A percentile compares a stretch with the other conserved stretches of the same genome.
phyloP scores from a whole-genome alignment of 176 grass and related monocot genomes.

The Lolium perenne region DNA sequence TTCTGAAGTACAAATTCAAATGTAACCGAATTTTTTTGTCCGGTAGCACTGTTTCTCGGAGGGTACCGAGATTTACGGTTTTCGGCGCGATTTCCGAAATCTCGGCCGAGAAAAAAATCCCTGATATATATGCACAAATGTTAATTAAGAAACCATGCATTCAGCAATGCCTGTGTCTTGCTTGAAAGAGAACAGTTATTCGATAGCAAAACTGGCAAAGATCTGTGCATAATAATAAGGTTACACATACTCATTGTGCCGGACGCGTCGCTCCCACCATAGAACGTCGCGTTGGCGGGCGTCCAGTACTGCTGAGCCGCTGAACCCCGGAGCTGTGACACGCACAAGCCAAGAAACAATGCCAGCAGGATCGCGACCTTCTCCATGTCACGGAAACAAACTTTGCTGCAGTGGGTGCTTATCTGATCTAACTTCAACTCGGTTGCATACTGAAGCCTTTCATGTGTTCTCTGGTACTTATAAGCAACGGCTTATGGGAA shows the following conservation, averaged over 20 bases:
- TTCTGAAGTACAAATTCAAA: too few relatives aligned
- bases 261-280: conserved; percentile 50
- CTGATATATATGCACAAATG: not conserved
- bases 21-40: too few relatives aligned
- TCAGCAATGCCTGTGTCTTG: too few relatives aligned
- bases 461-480: conserved; percentile 4
- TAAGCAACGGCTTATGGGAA: conserved; percentile 8
- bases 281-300: conserved; percentile 59
- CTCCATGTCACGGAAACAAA: not conserved
- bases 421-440: not conserved
- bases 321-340: not conserved
- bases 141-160: not conserved
- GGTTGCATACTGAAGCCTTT: not conserved
- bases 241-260: conserved; percentile 50
- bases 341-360: conserved; percentile 28
- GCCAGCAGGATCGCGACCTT: conserved; percentile 20
- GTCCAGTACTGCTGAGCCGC: conserved; percentile 31
- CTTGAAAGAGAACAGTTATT: too few relatives aligned
- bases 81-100: too few relatives aligned
- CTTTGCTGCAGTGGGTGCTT: not conserved
- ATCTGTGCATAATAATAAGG: not conserved
- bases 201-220: not conserved
- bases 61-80: too few relatives aligned
- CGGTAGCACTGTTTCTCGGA: too few relatives aligned
- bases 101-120: too few relatives aligned